A percentile compares a stretch with the other conserved stretches of the same genome.
Conservation (phyloP, 176 grass and related monocot species). For the Avena atlantica region DNA sequence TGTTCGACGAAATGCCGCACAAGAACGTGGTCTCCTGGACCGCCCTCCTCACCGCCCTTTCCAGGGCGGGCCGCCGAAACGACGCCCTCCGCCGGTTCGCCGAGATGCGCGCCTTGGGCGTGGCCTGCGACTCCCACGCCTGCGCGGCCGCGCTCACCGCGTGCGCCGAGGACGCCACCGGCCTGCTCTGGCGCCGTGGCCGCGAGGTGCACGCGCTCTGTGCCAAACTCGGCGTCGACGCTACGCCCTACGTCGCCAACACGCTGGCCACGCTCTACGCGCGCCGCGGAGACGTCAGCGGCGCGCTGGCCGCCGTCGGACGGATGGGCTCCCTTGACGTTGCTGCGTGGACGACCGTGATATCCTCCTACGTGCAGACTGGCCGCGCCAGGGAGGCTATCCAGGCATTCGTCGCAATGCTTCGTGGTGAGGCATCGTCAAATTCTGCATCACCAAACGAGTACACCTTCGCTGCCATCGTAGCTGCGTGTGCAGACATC, state of each 20-base stretch:
- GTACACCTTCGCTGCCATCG: slow-evolving; percentile 60
- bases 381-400: background rate
- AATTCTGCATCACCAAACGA: slow-evolving; percentile 48
- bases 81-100: slow-evolving; percentile 62
- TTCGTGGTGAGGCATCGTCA: slow-evolving; percentile 17
- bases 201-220: slow-evolving; percentile 62
- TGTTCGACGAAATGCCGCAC: slow-evolving; percentile 62
- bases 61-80: slow-evolving; percentile 49
- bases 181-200: slow-evolving; percentile 33
- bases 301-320: slow-evolving; percentile 29
- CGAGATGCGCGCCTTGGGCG: slow-evolving; percentile 38
- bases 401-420: slow-evolving; percentile 54
- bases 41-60: slow-evolving; percentile 58
- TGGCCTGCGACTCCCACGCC: background rate
- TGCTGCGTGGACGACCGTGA: too few relatives aligned
- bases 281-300: slow-evolving; percentile 32
- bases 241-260: slow-evolving; percentile 59
- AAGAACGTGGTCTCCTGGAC: slow-evolving; percentile 71
- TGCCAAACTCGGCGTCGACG: slow-evolving; percentile 56
- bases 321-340: slow-evolving; percentile 38
- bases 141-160: too few relatives aligned
- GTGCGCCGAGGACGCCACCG: too few relatives aligned
- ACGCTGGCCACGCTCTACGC: slow-evolving; percentile 62
- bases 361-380: too few relatives aligned
- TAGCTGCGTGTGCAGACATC: slow-evolving; percentile 48